Percentiles rank a stretch among this genome's conserved stretches.
These are phyloP conservation scores for Lichtheimia hyalospora DNA, from an alignment of 371 early-diverging fungal species.

Conservation along the genomic window DNA sequence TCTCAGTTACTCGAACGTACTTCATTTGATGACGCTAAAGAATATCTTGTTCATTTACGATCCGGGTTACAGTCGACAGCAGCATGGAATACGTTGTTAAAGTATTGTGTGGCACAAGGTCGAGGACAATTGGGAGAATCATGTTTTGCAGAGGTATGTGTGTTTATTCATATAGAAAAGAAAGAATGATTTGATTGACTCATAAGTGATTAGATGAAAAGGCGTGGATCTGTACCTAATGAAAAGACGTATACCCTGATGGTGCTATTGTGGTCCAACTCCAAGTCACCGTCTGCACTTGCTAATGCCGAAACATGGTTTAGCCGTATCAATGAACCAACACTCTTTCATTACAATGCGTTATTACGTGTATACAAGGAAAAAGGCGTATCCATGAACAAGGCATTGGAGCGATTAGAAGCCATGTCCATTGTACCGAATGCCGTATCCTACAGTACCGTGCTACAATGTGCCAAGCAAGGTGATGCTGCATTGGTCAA, in stretches of 20 bases:
- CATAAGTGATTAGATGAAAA: conserved; percentile 26
- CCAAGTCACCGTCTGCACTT: conserved; percentile 24
- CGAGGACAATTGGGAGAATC: conserved; percentile 7
- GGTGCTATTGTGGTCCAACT: conserved; percentile 18
- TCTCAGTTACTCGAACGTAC: conserved; percentile 4
- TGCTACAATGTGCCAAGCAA: conserved; percentile 14
- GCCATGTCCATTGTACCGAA: conserved; percentile 2
- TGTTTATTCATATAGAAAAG: not conserved
- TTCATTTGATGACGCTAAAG: conserved; percentile 10
- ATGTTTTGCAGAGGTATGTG: conserved; percentile 10
- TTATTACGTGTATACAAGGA: conserved; percentile 24
- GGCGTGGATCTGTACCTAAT: conserved; percentile 30
- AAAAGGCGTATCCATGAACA: conserved; percentile 7
- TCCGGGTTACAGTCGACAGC: conserved; percentile 13
- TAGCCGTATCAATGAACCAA: conserved; percentile 9
- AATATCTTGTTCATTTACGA: conserved; percentile 8
- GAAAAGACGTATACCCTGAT: conserved; percentile 34
- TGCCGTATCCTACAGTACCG: conserved; percentile 13
- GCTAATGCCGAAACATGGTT: conserved; percentile 20
- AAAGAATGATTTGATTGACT: not conserved
- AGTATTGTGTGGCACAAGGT: conserved; percentile 9
- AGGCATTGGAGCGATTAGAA: conserved; percentile 6
- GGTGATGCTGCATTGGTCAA: conserved; percentile 7
- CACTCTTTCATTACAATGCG: conserved; percentile 28
- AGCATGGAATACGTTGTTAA: conserved; percentile 13